Percentiles rank a stretch among this genome's conserved stretches.
These are phyloP conservation scores for Kodamaea laetipori DNA, from an alignment of 805 yeast genomes.

Conservation along the genomic window DNA sequence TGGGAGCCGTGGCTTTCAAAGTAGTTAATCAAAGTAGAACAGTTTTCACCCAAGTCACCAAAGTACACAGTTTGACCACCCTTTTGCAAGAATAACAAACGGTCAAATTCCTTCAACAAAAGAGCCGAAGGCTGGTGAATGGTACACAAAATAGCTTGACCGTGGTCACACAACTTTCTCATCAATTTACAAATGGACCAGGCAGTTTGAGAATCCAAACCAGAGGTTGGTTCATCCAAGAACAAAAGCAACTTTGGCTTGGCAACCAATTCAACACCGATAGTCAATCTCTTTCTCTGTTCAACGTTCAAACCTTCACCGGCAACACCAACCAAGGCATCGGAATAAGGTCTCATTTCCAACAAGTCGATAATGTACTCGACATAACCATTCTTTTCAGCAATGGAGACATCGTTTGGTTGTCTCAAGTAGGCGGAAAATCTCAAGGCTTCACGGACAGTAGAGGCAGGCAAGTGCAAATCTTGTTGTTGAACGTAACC, in stretches of 20 bases:
- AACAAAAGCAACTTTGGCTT: conserved; percentile 41
- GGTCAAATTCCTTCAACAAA: conserved; percentile 74
- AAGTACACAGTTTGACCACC: conserved; percentile 53
- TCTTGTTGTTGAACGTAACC: conserved; percentile 40
- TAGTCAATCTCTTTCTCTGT: conserved; percentile 43
- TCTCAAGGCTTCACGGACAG: conserved; percentile 32
- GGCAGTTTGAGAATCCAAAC: conserved; percentile 46
- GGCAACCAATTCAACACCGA: conserved; percentile 46
- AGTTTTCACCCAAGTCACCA: conserved; percentile 39
- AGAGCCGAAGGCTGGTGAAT: conserved; percentile 87
- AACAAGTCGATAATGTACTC: conserved; percentile 28
- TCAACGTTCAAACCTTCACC: conserved; percentile 44
- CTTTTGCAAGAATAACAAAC: conserved; percentile 55
- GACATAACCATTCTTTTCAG: conserved; percentile 28
- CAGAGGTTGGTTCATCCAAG: conserved; percentile 48
- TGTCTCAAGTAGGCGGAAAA: conserved; percentile 32
- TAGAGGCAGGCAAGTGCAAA: conserved; percentile 33
- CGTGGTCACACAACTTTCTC: conserved; percentile 43
- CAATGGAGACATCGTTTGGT: conserved; percentile 22
- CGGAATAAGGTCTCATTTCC: conserved; percentile 31
- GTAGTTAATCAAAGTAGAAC: conserved; percentile 31
- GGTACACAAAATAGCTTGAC: conserved; percentile 52
- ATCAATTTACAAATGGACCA: conserved; percentile 45
- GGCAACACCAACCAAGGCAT: conserved; percentile 36
- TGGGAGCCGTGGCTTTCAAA: conserved; percentile 43